Evolutionary conservation across 306 rosid species (phyloP).

Genomic region (Citrullus mucosospermus): DNA sequence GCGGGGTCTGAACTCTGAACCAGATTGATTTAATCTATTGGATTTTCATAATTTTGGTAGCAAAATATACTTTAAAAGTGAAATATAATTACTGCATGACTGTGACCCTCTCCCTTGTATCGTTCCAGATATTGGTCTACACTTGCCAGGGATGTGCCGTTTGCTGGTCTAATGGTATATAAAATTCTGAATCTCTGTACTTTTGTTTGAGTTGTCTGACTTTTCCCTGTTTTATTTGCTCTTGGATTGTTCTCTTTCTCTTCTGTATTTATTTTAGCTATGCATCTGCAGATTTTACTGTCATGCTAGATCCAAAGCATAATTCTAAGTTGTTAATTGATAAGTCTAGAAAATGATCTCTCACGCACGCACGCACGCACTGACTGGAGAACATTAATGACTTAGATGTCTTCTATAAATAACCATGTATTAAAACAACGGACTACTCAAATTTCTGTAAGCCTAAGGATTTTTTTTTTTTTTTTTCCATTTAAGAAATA

Average conservation of each 20-base stretch:
- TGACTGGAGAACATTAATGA: neutral
- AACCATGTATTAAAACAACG: neutral
- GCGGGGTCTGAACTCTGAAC: conserved; percentile 46
- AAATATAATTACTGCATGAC: neutral
- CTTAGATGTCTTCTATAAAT: neutral
- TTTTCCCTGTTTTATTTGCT: neutral
- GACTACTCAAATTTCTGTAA: neutral
- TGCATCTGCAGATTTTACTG: neutral
- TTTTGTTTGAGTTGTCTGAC: neutral
- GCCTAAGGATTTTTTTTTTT: neutral
- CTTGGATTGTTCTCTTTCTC: neutral
- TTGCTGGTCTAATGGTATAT: conserved; percentile 79
- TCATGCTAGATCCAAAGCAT: neutral
- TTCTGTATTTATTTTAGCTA: neutral
- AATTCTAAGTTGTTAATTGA: neutral
- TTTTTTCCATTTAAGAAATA: neutral
- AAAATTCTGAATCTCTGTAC: neutral
- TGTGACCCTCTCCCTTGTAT: conserved; percentile 20
- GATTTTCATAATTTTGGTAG: neutral
- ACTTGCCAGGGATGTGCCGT: conserved; percentile 87
- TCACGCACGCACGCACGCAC: neutral
- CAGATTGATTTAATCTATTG: neutral
- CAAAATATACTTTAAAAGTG: neutral
- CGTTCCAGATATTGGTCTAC: conserved; percentile 63
- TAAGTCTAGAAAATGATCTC: neutral